These are phyloP conservation scores for Silybum marianum DNA, from an alignment of 129 eudicot species.

Conservation along the genomic window DNA sequence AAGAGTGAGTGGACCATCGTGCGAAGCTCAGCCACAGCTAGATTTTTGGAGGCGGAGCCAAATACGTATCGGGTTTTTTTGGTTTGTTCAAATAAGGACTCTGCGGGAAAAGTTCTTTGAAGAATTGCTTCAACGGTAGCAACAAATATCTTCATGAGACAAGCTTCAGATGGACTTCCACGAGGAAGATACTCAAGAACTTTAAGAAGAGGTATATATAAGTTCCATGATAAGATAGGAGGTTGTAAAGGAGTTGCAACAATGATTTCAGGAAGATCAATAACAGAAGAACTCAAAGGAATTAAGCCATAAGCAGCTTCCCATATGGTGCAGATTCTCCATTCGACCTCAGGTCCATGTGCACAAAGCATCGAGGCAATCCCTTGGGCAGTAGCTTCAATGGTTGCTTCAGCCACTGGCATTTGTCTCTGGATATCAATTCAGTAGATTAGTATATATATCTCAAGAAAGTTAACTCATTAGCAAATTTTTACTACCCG, in stretches of 20 bases:
- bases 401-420: slow-evolving; percentile 85
- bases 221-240: slow-evolving; percentile 88
- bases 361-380: slow-evolving; percentile 98
- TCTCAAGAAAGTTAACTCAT: neutral
- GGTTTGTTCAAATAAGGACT: slow-evolving; percentile 58
- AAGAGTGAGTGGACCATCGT: slow-evolving; percentile 96
- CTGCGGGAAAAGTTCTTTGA: slow-evolving; percentile 87
- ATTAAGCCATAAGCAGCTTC: slow-evolving; percentile 99
- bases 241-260: slow-evolving; percentile 97
- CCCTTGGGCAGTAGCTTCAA: slow-evolving; percentile 97
- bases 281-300: slow-evolving; percentile 85
- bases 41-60: slow-evolving; percentile 85
- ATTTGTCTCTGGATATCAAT: slow-evolving; percentile 55
- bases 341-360: slow-evolving; percentile 97
- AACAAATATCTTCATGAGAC: slow-evolving; percentile 95
- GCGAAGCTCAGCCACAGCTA: slow-evolving; percentile 98
- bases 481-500: neutral
- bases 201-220: slow-evolving; percentile 90
- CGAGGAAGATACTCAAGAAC: slow-evolving; percentile 99
- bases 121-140: slow-evolving; percentile 97
- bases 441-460: neutral
- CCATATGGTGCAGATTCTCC: slow-evolving; percentile 99
- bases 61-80: slow-evolving; percentile 55
- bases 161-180: slow-evolving; percentile 96
- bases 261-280: slow-evolving; percentile 92